phyloP scores from a whole-genome alignment of 2,329 filamentous ascomycete species.

The Pseudogymnoascus sp. region DNA sequence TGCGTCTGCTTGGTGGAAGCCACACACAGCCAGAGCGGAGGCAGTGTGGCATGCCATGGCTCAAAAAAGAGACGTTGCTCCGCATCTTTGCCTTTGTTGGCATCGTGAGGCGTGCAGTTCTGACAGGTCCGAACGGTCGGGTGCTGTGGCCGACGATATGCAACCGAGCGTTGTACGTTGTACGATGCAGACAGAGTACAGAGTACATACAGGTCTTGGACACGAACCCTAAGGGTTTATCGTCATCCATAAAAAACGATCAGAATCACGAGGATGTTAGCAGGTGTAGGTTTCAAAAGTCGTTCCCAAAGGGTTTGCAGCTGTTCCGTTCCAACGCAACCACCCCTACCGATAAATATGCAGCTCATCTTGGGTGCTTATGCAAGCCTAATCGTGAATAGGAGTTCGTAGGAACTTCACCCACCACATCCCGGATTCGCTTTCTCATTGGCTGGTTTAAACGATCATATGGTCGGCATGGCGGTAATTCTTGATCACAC shows the following conservation, averaged over 20 bases:
- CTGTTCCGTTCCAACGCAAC: not conserved
- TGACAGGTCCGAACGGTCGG: not conserved
- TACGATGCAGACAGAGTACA: not conserved
- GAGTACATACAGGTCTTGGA: not conserved
- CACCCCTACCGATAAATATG: not conserved
- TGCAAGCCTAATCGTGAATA: conserved; percentile 1
- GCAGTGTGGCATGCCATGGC: not conserved
- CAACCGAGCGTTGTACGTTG: not conserved
- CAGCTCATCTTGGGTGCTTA: not conserved
- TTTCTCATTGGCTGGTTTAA: not conserved
- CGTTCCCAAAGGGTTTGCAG: not conserved
- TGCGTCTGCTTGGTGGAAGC: not conserved
- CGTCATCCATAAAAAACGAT: not conserved
- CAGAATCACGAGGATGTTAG: not conserved
- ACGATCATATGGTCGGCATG: not conserved
- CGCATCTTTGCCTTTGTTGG: not conserved
- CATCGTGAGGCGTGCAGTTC: not conserved
- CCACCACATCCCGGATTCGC: not conserved
- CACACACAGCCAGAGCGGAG: not conserved
- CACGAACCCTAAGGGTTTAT: not conserved
- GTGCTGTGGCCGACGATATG: not conserved
- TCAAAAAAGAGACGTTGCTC: not conserved
- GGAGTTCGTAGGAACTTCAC: not conserved
- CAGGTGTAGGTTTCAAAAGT: not conserved
- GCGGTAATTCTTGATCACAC: not conserved